Percentiles rank a stretch among this genome's conserved stretches.
Evolutionary conservation across 768 basidiomycete genomes (phyloP).

Genomic region (Lactarius hengduanensis): DNA sequence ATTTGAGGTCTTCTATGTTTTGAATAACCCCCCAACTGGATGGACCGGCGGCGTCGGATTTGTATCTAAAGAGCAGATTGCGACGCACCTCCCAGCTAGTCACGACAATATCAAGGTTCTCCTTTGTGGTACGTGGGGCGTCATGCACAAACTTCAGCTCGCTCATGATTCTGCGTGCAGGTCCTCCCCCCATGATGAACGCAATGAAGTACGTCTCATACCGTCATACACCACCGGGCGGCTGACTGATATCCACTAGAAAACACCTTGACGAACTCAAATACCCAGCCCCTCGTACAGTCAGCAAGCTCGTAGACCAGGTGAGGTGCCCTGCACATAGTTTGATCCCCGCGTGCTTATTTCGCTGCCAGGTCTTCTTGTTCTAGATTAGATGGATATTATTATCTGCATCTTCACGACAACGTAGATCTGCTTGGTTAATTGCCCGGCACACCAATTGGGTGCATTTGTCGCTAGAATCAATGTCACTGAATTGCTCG

Average conservation of each 20-base stretch:
- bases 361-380: constrained; percentile 39
- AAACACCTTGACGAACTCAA: constrained; percentile 86
- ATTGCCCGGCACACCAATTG: background rate
- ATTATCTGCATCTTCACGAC: background rate
- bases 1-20: constrained; percentile 85
- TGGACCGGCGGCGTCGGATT: constrained; percentile 94
- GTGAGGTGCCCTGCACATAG: constrained; percentile 39
- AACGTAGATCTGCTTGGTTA: background rate
- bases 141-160: constrained; percentile 1
- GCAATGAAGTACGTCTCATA: constrained; percentile 67
- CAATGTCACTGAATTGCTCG: background rate
- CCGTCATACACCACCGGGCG: constrained; percentile 19
- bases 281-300: constrained; percentile 82
- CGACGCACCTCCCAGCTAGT: constrained; percentile 68
- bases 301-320: constrained; percentile 93
- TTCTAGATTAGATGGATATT: constrained; percentile 35
- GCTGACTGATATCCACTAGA: constrained; percentile 41
- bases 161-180: constrained; percentile 35
- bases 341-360: constrained; percentile 27
- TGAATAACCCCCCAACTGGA: constrained; percentile 87
- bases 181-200: constrained; percentile 72
- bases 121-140: constrained; percentile 63
- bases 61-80: constrained; percentile 89
- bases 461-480: background rate
- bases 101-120: constrained; percentile 75